Conservation (phyloP, 768 basidiomycete species). For the Mycena maculata region DNA sequence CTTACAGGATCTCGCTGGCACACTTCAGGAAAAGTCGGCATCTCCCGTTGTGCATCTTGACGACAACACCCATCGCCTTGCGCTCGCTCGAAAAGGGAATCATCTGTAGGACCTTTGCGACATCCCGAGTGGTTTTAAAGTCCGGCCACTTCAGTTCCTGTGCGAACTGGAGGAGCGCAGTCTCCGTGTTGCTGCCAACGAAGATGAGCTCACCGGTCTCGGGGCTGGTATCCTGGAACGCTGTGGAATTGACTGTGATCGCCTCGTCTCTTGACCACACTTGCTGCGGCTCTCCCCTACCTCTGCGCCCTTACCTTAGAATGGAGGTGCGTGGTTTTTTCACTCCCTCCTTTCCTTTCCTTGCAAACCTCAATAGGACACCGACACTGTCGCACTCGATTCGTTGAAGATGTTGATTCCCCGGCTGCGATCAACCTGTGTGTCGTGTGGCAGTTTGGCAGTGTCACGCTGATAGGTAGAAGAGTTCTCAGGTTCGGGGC, state of each 20-base stretch:
- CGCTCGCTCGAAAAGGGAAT: slow-evolving; percentile 94
- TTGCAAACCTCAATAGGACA: no score
- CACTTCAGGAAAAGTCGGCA: slow-evolving; percentile 90
- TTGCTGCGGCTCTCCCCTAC: no score
- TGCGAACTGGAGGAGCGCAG: slow-evolving; percentile 87
- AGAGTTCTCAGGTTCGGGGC: no score
- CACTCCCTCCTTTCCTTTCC: no score
- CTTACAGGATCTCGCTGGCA: slow-evolving; percentile 92
- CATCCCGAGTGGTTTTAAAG: slow-evolving; percentile 75
- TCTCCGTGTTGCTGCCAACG: slow-evolving; percentile 96
- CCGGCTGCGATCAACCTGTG: no score
- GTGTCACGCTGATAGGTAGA: no score
- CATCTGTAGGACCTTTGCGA: slow-evolving; percentile 79
- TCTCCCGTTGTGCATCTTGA: slow-evolving; percentile 63
- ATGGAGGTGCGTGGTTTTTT: no score
- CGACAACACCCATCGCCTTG: slow-evolving; percentile 94
- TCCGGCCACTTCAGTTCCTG: slow-evolving; percentile 82
- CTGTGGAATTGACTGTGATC: slow-evolving; percentile 93
- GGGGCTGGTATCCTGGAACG: slow-evolving; percentile 84
- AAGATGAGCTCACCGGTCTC: slow-evolving; percentile 72
- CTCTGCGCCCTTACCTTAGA: no score
- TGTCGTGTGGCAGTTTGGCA: no score
- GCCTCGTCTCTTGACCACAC: no score
- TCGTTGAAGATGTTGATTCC: no score
- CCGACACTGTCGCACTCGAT: no score